Percentiles rank a stretch among this genome's conserved stretches.
These are phyloP conservation scores for Akanthomyces muscarius DNA, from an alignment of 2,329 filamentous ascomycete species.

Conservation along the genomic window DNA sequence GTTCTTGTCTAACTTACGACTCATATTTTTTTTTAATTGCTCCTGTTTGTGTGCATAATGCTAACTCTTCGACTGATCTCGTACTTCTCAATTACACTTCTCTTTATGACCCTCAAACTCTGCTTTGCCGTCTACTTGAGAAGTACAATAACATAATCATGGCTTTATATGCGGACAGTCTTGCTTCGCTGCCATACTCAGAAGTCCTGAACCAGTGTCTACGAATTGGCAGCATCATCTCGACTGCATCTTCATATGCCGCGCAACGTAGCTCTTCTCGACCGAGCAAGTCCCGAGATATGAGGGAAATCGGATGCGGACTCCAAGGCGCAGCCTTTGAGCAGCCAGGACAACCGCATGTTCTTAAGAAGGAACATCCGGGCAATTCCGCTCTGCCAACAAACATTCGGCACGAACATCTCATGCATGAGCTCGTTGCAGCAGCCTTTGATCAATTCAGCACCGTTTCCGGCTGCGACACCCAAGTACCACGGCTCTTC, in stretches of 20 bases:
- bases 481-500: conserved; percentile 11
- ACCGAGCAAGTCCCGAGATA: no score
- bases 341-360: conserved; percentile 13
- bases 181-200: neutral
- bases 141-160: neutral
- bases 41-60: no score
- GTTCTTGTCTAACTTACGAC: no score
- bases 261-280: neutral
- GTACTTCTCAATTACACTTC: no score
- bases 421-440: conserved; percentile 8
- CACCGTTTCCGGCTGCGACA: neutral
- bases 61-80: no score
- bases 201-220: neutral
- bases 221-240: neutral
- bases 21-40: no score
- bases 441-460: conserved; percentile 17
- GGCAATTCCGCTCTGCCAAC: conserved; percentile 16
- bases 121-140: no score
- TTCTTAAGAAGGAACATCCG: conserved; percentile 21
- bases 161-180: neutral
- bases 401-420: conserved; percentile 16
- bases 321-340: conserved; percentile 22
- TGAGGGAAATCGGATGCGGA: conserved; percentile 26
- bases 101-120: no score
- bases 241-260: neutral